Evolutionary conservation across 2,329 filamentous ascomycete genomes (phyloP).

Genomic region (Clonostachys sp.): DNA sequence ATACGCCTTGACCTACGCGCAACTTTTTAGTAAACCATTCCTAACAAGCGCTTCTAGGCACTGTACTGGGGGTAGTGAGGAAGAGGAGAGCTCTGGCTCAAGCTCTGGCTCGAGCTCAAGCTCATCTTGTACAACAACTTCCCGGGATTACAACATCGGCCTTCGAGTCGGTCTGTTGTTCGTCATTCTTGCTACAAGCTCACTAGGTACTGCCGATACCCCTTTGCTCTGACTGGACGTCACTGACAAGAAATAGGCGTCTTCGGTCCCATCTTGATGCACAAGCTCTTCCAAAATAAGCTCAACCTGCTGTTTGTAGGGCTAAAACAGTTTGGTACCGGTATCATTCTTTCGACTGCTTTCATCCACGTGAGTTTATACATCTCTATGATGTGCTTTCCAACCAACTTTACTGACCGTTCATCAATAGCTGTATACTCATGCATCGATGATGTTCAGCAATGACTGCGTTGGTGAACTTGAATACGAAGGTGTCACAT

Average conservation of each 20-base stretch:
- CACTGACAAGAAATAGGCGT: slow-evolving; percentile 33
- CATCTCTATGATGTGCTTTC: background rate
- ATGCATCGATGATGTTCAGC: slow-evolving; percentile 67
- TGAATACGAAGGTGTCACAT: slow-evolving; percentile 63
- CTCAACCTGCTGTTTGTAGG: slow-evolving; percentile 49
- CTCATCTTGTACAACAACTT: slow-evolving; percentile 38
- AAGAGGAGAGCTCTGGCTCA: slow-evolving; percentile 9
- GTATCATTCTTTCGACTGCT: slow-evolving; percentile 67
- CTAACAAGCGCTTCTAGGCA: slow-evolving; percentile 31
- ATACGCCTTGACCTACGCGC: background rate
- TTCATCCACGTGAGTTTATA: slow-evolving; percentile 56
- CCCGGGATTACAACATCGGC: slow-evolving; percentile 59
- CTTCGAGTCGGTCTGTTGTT: slow-evolving; percentile 70
- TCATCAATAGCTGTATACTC: slow-evolving; percentile 59
- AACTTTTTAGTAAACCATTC: slow-evolving; percentile 5
- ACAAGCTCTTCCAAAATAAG: slow-evolving; percentile 48
- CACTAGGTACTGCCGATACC: slow-evolving; percentile 41
- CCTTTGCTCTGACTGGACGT: background rate
- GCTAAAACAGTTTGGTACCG: slow-evolving; percentile 71
- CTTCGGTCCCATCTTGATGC: slow-evolving; percentile 61
- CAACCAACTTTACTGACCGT: background rate
- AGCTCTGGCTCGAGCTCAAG: background rate
- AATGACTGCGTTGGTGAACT: slow-evolving; percentile 65
- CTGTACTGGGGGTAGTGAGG: slow-evolving; percentile 44
- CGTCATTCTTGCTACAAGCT: slow-evolving; percentile 64